Evolutionary conservation across 129 eudicot genomes (phyloP), one percentile per base, ranked within the genome.

Genomic region (Apium graveolens): DNA sequence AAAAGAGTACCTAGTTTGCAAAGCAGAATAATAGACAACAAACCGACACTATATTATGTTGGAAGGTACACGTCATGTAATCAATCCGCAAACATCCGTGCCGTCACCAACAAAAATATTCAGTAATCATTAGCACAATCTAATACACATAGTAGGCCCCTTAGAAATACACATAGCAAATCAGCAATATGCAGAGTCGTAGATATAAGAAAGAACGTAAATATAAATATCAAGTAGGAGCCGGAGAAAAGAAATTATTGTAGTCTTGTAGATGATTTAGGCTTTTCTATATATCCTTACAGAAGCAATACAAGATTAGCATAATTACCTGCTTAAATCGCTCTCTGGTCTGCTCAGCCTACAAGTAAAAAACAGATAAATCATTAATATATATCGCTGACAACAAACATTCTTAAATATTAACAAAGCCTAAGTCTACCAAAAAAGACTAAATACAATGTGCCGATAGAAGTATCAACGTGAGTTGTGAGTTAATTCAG

Each of bases 281-380:
- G 1, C 10, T 38, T 3, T 37, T n/a, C 45, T 44, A 69, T 4
- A n/a, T 26, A 43, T 73, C 57, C 44, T 7, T 2, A 24, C 3
- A 5, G n/a, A 68, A 16, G 51, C 20, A 79, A 65, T 20, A 49
- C 26, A 37, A 27, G 8, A 13, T 24, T 70, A 78, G 72, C 18
- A 68, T 75, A 80, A 29, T n/a, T 82, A 92, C 97, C 95, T 92
- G 91, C 72, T 89, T 92, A 76, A 80, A 77, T 80, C 97, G 84
- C 88, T 83, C 78, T 82, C 85, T 92, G 13, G 83, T 83, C 84
- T 78, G 68, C 75, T 88, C 97, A 80, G 83, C 97, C 97, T 92
- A 90, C 88, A 89, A 73, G 35, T 10, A 80, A 26, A 44, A 44
- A n/a, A 27, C 0, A 42, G 18, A 73, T 43, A 4, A 66, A 31